A percentile compares a stretch with the other conserved stretches of the same genome.
These are phyloP conservation scores for Stromatinia cepivora DNA, from an alignment of 2,329 filamentous ascomycete genomes.

Conservation along the genomic window DNA sequence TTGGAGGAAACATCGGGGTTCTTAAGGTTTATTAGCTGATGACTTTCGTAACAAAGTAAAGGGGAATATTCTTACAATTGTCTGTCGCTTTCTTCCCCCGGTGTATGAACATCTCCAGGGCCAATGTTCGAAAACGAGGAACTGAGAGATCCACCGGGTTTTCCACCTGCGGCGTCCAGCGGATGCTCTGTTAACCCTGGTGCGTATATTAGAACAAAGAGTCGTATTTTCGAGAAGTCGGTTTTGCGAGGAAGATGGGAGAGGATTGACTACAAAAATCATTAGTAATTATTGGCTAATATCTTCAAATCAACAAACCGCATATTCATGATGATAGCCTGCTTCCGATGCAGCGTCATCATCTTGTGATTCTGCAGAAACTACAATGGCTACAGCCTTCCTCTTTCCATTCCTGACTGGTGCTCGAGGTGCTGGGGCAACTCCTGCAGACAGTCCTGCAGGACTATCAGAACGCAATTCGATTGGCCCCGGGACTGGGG, in stretches of 20 bases:
- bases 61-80: slow-evolving; percentile 48
- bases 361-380: slow-evolving; percentile 72
- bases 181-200: slow-evolving; percentile 71
- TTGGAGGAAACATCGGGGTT: slow-evolving; percentile 40
- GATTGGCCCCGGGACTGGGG: slow-evolving; percentile 28
- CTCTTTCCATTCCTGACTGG: slow-evolving; percentile 45
- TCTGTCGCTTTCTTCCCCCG: slow-evolving; percentile 62
- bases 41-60: background rate
- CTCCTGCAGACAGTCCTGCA: slow-evolving; percentile 35
- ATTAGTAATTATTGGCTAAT: slow-evolving; percentile 13
- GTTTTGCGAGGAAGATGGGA: slow-evolving; percentile 81
- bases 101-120: slow-evolving; percentile 67
- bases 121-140: slow-evolving; percentile 90
- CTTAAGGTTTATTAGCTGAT: background rate
- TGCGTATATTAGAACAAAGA: slow-evolving; percentile 89
- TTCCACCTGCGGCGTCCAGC: slow-evolving; percentile 55
- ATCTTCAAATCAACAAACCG: slow-evolving; percentile 57
- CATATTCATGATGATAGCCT: slow-evolving; percentile 72
- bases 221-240: slow-evolving; percentile 69
- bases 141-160: slow-evolving; percentile 63
- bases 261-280: slow-evolving; percentile 68
- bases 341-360: slow-evolving; percentile 61
- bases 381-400: slow-evolving; percentile 83
- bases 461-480: slow-evolving; percentile 33
- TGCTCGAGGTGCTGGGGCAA: slow-evolving; percentile 28